phyloP scores from a whole-genome alignment of 345 rosid genomes.

The Aquilaria yunnanensis region DNA sequence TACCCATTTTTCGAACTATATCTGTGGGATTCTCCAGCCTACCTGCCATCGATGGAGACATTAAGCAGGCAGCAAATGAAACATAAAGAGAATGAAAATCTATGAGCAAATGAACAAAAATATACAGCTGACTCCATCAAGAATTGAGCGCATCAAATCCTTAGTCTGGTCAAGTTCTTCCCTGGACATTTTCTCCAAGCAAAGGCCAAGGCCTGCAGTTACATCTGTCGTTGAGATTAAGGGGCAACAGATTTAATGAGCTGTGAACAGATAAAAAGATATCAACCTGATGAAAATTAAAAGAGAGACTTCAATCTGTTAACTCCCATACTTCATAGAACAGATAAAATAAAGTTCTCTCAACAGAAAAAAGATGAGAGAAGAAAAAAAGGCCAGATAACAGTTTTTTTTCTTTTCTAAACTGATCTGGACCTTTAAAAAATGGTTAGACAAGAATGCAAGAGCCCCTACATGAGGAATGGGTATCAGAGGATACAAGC shows the following conservation, averaged over 20 bases:
- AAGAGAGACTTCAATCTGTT: too few relatives aligned
- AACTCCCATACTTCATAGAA: too few relatives aligned
- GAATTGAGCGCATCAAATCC: constrained; percentile 78
- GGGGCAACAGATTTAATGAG: constrained; percentile 26
- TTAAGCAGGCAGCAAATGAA: constrained; percentile 14
- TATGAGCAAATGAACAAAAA: constrained; percentile 20
- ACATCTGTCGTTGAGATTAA: constrained; percentile 49
- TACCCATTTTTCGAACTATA: constrained; percentile 81
- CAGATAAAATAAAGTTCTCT: too few relatives aligned
- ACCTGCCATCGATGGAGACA: constrained; percentile 45
- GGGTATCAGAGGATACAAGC: constrained; percentile 71
- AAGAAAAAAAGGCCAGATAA: too few relatives aligned
- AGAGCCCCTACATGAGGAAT: constrained; percentile 8
- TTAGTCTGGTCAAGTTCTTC: constrained; percentile 71
- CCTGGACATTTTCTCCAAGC: constrained; percentile 81
- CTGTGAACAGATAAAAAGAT: not conserved
- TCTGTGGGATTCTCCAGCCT: constrained; percentile 85
- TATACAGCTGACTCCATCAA: constrained; percentile 91
- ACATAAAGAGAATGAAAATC: constrained; percentile 17
- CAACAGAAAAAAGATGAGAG: too few relatives aligned
- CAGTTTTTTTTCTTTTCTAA: too few relatives aligned
- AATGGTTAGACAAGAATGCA: not conserved
- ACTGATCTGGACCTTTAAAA: too few relatives aligned
- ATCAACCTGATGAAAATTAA: too few relatives aligned
- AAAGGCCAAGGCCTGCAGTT: constrained; percentile 84